These are phyloP conservation scores for Metschnikowia proteae DNA, from an alignment of 805 yeast species.

Conservation along the genomic window DNA sequence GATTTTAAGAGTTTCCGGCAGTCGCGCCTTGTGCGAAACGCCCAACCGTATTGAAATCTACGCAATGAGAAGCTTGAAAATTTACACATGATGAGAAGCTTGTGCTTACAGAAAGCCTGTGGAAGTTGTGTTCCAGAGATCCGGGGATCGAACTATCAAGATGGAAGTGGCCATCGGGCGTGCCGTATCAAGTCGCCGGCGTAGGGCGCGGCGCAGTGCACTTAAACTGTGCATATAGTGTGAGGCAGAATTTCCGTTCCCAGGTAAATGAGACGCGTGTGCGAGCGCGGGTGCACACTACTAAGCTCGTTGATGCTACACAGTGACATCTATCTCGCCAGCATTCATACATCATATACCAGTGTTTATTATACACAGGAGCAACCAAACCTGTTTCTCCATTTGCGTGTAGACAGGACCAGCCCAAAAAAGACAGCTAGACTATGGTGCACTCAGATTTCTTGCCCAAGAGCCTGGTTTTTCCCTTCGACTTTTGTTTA, in stretches of 20 bases:
- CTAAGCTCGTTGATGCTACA: neutral
- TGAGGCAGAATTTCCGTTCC: constrained; percentile 1
- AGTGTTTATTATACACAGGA: too few relatives aligned
- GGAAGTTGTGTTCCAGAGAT: neutral
- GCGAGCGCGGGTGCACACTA: neutral
- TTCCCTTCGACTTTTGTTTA: neutral
- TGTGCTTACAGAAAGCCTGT: neutral
- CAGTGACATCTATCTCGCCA: neutral
- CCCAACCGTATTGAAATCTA: neutral
- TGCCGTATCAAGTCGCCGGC: neutral
- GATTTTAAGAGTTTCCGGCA: neutral
- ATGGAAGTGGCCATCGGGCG: neutral
- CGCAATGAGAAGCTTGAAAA: neutral
- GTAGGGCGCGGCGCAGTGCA: constrained; percentile 1
- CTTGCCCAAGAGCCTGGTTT: constrained; percentile 2
- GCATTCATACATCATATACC: too few relatives aligned
- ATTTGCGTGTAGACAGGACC: too few relatives aligned
- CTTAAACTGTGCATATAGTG: neutral
- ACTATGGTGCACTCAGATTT: constrained; percentile 1
- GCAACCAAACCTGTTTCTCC: too few relatives aligned
- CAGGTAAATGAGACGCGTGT: constrained; percentile 4
- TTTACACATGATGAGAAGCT: neutral
- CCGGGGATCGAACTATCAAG: neutral
- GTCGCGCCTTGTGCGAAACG: constrained; percentile 4
- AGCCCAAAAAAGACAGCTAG: neutral